phyloP scores from a whole-genome alignment of 2,329 filamentous ascomycete genomes.

The Polytolypa hystricis region DNA sequence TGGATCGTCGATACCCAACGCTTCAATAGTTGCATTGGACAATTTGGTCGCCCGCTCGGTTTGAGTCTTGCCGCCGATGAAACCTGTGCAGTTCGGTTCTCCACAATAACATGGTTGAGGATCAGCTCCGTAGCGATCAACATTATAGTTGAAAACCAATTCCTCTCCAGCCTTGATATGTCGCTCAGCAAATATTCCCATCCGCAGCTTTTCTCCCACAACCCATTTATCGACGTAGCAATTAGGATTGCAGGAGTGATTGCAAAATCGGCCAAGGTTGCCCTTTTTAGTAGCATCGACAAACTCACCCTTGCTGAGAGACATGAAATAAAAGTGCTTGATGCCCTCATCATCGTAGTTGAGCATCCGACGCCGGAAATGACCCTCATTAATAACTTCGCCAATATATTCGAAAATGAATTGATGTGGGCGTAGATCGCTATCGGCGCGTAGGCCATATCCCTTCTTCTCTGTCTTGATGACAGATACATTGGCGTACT shows the following conservation, averaged over 20 bases:
- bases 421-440: constrained; percentile 65
- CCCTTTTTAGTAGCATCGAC: constrained; percentile 96
- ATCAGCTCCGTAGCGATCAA: constrained; percentile 93
- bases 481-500: constrained; percentile 84
- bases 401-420: constrained; percentile 98
- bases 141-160: constrained; percentile 98
- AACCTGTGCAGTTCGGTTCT: constrained; percentile 88
- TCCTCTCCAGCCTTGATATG: constrained; percentile 81
- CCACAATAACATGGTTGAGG: constrained; percentile 95
- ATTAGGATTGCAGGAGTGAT: constrained; percentile 97
- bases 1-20: constrained; percentile 84
- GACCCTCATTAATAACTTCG: constrained; percentile 88
- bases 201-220: constrained; percentile 89
- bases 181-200: constrained; percentile 94
- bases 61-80: constrained; percentile 95
- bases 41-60: constrained; percentile 91
- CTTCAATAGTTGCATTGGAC: constrained; percentile 79
- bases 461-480: constrained; percentile 98
- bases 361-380: constrained; percentile 79
- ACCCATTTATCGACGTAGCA: constrained; percentile 99
- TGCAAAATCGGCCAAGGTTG: constrained; percentile 93
- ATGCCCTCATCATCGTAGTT: constrained; percentile 94
- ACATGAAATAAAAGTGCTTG: constrained; percentile 99
- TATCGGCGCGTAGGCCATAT: constrained; percentile 76
- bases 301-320: constrained; percentile 88